Evolutionary conservation across 169 alveolate genomes (phyloP).

Genomic region (Plasmodium reichenowi): DNA sequence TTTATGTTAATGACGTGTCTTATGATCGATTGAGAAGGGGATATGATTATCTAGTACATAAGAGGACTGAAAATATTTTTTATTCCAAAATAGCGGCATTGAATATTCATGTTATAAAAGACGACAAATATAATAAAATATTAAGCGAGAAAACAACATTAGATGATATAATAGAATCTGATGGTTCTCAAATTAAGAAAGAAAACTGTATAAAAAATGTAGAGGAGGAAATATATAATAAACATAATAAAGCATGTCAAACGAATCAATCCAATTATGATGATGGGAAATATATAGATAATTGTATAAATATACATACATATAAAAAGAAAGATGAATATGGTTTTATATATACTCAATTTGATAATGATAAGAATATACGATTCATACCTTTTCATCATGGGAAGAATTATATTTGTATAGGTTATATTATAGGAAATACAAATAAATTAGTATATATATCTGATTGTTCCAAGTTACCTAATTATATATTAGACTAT

Average conservation of each 20-base stretch:
- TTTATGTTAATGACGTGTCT: conserved; percentile 48
- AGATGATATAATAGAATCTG: neutral
- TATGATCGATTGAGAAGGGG: conserved; percentile 54
- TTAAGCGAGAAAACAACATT: conserved; percentile 7
- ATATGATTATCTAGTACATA: conserved; percentile 36
- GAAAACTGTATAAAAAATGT: conserved; percentile 1
- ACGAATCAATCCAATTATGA: neutral
- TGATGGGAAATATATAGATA: conserved; percentile 12
- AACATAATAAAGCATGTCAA: conserved; percentile 5
- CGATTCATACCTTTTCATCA: conserved; percentile 68
- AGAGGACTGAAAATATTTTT: conserved; percentile 53
- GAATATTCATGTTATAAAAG: conserved; percentile 38
- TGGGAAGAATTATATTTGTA: conserved; percentile 58
- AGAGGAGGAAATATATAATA: neutral
- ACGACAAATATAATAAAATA: conserved; percentile 41
- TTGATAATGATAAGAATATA: conserved; percentile 48
- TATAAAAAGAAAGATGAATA: conserved; percentile 57
- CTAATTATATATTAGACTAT: conserved; percentile 38
- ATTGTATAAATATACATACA: conserved; percentile 53
- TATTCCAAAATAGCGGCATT: conserved; percentile 68
- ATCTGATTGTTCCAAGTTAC: conserved; percentile 57
- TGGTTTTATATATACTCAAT: conserved; percentile 50
- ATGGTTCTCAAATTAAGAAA: neutral
- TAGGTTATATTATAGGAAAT: conserved; percentile 68
- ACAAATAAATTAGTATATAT: conserved; percentile 49